These are phyloP conservation scores for Tylopilus plumbeoviolaceoides DNA, from an alignment of 768 basidiomycete genomes.

Conservation along the genomic window DNA sequence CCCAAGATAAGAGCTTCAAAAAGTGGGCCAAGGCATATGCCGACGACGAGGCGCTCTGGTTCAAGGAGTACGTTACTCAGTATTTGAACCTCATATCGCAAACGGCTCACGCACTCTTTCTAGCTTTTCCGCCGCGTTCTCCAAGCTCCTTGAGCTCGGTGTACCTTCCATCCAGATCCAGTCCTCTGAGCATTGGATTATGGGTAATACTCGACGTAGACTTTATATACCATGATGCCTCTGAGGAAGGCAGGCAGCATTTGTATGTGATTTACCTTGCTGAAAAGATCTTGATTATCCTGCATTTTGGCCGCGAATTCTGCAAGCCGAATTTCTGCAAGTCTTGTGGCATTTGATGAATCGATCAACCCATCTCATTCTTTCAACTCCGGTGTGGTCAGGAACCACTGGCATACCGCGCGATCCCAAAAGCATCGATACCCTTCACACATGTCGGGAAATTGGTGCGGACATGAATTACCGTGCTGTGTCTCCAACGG, in stretches of 20 bases:
- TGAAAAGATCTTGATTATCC: no score
- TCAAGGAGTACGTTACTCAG: conserved; percentile 75
- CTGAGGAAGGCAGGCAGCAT: background rate
- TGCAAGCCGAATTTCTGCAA: no score
- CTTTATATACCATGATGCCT: background rate
- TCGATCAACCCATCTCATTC: no score
- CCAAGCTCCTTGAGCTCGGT: conserved; percentile 88
- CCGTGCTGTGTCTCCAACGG: no score
- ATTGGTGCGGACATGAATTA: no score
- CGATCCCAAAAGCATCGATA: no score
- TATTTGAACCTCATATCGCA: background rate
- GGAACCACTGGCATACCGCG: no score
- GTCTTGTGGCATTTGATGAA: no score
- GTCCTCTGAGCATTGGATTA: conserved; percentile 66
- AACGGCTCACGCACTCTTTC: background rate
- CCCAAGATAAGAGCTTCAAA: conserved; percentile 90
- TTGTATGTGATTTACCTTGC: background rate
- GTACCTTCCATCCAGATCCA: conserved; percentile 81
- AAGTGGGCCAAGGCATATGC: conserved; percentile 87
- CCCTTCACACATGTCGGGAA: no score
- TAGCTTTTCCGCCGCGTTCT: conserved; percentile 80
- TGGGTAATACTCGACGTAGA: conserved; percentile 31
- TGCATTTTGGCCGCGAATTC: no score
- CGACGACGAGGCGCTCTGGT: conserved; percentile 79
- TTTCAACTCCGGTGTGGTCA: no score